Evolutionary conservation across 495 filamentous ascomycete genomes (phyloP), one percentile per base, ranked within the genome.

Genomic region (Tetracladium setigerum): DNA sequence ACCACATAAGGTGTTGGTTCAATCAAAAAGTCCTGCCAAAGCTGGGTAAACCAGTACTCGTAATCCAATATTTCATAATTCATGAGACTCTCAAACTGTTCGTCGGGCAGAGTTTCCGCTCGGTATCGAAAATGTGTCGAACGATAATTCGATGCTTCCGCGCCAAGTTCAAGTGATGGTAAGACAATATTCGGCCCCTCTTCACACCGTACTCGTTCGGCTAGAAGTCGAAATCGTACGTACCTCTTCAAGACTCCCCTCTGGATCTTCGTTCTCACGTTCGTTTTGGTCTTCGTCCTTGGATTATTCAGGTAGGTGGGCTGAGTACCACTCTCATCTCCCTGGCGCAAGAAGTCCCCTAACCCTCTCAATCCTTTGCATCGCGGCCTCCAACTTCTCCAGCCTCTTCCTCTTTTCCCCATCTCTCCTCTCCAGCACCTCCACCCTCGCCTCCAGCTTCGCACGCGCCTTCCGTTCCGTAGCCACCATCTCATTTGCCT

Each of bases 401-500:
- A 95, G 57, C 44, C 84, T 63, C 42, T 71, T 73, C 50, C 77
- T 69, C 72, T 87, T 88, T 58, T 89, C 85, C 18, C 62, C 66
- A 53, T 90, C 87, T 33, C 86, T 59, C 27, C 73, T 65, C 64
- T 90, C 85, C 31, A 91, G 63, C 53, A 83, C 71, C 22, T 64
- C 73, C 0, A 91, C 77, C 27, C 86, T 62, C 61, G 87, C 83
- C 62, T 95, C 89, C 27, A 97, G 70, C 62, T 75, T 77, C 6
- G 84, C 86, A 34, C 87, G 68, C 30, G 85, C 87, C 60, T 83
- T 80, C 38, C 92, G 73, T 71, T 97, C 92, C 56, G 79, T 68
- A 13, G 91, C 88, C 18, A 98, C 92, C 91, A 98, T 97, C 71
- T 95, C 87, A 57, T 97, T 97, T 14, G 92, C 92, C 65, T 95